A percentile compares a stretch with the other conserved stretches of the same genome.
These are phyloP conservation scores for Trebouxia sp. DNA, from an alignment of 139 green algal genomes.

Conservation along the genomic window DNA sequence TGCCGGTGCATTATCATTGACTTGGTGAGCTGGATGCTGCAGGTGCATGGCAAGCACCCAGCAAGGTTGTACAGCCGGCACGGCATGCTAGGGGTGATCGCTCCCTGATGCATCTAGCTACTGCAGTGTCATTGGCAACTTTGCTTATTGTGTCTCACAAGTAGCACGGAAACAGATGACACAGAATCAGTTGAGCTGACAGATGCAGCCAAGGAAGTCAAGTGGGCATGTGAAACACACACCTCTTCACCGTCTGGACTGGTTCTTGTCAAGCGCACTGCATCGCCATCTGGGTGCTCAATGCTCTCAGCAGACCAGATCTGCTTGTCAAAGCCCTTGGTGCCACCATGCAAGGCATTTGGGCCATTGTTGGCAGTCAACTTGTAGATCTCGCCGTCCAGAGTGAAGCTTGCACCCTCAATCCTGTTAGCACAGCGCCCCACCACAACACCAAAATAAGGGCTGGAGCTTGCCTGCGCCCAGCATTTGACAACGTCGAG, in stretches of 20 bases:
- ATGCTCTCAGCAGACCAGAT: constrained; percentile 55
- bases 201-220: background rate
- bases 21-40: no score
- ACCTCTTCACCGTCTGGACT: constrained; percentile 80
- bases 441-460: constrained; percentile 91
- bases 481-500: background rate
- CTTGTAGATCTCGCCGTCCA: constrained; percentile 74
- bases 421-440: constrained; percentile 93
- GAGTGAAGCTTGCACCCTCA: constrained; percentile 65
- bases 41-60: no score
- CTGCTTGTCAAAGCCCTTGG: constrained; percentile 75
- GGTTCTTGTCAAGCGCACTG: constrained; percentile 63
- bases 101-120: no score
- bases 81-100: no score
- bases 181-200: background rate
- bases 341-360: constrained; percentile 86
- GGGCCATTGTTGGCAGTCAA: constrained; percentile 73
- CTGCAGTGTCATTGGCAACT: no score
- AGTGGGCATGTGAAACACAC: background rate
- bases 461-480: constrained; percentile 43
- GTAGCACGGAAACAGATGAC: no score
- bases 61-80: no score
- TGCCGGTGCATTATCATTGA: no score
- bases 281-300: constrained; percentile 21
- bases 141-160: no score